Evolutionary conservation across 2,329 filamentous ascomycete genomes (phyloP).

Genomic region (Elsinoe arachidis): DNA sequence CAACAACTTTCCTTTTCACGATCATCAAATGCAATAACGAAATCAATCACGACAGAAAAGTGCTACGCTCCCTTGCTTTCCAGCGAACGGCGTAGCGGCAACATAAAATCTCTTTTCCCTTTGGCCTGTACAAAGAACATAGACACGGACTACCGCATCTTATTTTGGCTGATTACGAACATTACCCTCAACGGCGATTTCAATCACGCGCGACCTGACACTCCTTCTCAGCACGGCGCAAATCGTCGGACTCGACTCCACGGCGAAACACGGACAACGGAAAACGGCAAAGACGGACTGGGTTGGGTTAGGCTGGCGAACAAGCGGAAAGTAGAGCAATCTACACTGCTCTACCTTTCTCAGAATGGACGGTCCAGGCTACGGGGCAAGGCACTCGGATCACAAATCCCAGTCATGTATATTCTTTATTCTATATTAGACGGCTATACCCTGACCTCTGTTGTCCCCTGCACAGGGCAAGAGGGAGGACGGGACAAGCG

Average conservation of each 20-base stretch:
- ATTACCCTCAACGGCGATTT: too few relatives aligned
- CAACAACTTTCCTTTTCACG: constrained; percentile 3
- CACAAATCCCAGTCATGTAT: not conserved
- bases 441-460: constrained; percentile 10
- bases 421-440: constrained; percentile 4
- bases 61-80: not conserved
- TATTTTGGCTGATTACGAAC: not conserved
- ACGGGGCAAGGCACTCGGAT: too few relatives aligned
- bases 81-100: constrained; percentile 8
- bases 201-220: not conserved
- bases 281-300: not conserved
- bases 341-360: not conserved
- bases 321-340: not conserved
- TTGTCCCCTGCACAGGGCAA: not conserved
- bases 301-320: not conserved
- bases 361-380: not conserved
- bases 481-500: constrained; percentile 10
- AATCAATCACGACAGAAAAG: constrained; percentile 9
- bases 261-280: not conserved
- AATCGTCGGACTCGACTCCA: not conserved
- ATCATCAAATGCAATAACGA: constrained; percentile 8
- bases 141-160: constrained; percentile 8
- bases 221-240: not conserved
- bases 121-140: constrained; percentile 12
- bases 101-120: not conserved